These are phyloP conservation scores for Seiridium cupressi DNA, from an alignment of 2,329 filamentous ascomycete genomes.

Conservation along the genomic window DNA sequence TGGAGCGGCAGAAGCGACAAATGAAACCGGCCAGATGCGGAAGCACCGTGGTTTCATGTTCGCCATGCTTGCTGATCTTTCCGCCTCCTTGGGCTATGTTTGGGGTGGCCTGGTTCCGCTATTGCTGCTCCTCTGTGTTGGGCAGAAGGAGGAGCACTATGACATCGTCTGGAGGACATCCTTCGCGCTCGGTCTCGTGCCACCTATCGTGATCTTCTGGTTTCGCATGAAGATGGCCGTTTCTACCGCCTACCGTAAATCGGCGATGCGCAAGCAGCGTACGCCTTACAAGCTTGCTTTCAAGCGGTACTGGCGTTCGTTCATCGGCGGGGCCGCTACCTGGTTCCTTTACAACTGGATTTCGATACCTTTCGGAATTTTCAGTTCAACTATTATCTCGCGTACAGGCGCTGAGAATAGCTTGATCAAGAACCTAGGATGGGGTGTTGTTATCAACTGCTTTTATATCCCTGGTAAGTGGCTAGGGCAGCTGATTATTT, in stretches of 20 bases:
- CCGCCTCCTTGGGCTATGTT: slow-evolving; percentile 48
- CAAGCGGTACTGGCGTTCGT: slow-evolving; percentile 45
- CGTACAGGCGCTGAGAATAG: slow-evolving; percentile 37
- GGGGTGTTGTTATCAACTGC: slow-evolving; percentile 46
- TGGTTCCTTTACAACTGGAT: slow-evolving; percentile 58
- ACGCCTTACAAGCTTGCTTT: slow-evolving; percentile 45
- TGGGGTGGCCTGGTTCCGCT: slow-evolving; percentile 48
- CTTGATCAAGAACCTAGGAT: slow-evolving; percentile 41
- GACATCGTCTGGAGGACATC: slow-evolving; percentile 48
- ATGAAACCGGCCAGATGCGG: slow-evolving; percentile 42
- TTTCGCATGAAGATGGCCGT: slow-evolving; percentile 52
- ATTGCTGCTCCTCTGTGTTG: slow-evolving; percentile 47
- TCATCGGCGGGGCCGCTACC: slow-evolving; percentile 44
- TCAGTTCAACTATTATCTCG: slow-evolving; percentile 50
- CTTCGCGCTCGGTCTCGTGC: slow-evolving; percentile 47
- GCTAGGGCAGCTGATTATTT: no score
- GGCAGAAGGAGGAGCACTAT: slow-evolving; percentile 38
- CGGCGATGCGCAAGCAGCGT: slow-evolving; percentile 41
- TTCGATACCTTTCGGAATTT: slow-evolving; percentile 53
- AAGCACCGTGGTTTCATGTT: slow-evolving; percentile 54
- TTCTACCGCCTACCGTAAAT: slow-evolving; percentile 46
- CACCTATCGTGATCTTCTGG: slow-evolving; percentile 49
- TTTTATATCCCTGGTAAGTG: slow-evolving; percentile 41
- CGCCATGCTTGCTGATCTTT: slow-evolving; percentile 51
- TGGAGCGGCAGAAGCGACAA: slow-evolving; percentile 51